Conservation (phyloP, 129 eudicot species). For the Helichrysum umbraculigerum region DNA sequence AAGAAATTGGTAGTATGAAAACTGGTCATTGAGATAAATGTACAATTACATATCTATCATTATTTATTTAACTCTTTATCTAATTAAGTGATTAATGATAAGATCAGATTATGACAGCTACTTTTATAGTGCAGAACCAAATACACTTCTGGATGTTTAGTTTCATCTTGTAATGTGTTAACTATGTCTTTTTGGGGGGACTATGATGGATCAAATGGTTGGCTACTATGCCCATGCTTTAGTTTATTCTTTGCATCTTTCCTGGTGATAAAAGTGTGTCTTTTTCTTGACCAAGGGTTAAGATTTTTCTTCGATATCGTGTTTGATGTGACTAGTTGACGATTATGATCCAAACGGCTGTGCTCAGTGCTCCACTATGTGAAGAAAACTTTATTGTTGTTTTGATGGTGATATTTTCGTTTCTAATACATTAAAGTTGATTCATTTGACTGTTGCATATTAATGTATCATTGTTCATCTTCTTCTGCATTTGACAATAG, state of each 20-base stretch:
- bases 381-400: neutral
- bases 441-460: neutral
- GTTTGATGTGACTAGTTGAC: neutral
- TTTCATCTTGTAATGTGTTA: slow-evolving; percentile 4
- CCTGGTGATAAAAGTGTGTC: neutral
- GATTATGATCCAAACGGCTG: neutral
- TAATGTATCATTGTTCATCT: neutral
- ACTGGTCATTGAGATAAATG: neutral
- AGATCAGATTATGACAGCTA: neutral
- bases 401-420: neutral
- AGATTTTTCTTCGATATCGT: neutral
- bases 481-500: neutral
- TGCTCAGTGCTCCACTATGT: neutral
- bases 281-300: neutral
- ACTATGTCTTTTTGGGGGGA: neutral
- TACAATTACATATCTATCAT: neutral
- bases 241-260: neutral
- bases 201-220: neutral
- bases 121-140: neutral
- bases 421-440: neutral
- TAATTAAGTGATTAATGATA: neutral
- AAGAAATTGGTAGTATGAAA: neutral
- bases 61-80: neutral
- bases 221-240: neutral
- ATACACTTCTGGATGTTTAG: neutral